Evolutionary conservation across 495 filamentous ascomycete genomes (phyloP).

Genomic region (Darksidea phi): DNA sequence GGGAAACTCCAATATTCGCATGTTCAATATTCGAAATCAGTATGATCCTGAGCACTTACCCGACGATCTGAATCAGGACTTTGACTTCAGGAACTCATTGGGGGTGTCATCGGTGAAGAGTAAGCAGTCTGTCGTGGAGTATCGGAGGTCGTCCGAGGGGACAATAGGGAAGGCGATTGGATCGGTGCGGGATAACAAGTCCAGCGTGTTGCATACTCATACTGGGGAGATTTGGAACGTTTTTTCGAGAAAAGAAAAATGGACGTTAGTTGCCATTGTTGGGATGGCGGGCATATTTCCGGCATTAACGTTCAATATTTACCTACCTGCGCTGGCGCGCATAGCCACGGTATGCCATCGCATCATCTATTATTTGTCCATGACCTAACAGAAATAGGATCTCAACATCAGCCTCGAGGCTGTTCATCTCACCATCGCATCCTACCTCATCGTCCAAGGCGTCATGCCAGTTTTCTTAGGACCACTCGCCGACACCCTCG

Average conservation of each 20-base stretch:
- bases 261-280: conserved; percentile 43
- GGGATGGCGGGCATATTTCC: conserved; percentile 46
- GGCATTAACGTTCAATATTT: conserved; percentile 43
- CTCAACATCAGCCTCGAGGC: conserved; percentile 1
- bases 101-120: neutral
- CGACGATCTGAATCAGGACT: neutral
- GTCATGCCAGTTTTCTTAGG: conserved; percentile 50
- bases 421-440: conserved; percentile 7
- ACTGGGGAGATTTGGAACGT: conserved; percentile 27
- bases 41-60: conserved; percentile 16
- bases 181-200: neutral
- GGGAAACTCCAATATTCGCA: conserved; percentile 10
- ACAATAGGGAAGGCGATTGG: neutral
- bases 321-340: conserved; percentile 40
- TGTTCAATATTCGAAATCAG: conserved; percentile 13
- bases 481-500: conserved; percentile 47
- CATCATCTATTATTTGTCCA: neutral
- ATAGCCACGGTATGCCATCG: conserved; percentile 14
- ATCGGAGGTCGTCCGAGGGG: neutral
- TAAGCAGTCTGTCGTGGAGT: neutral
- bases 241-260: conserved; percentile 42
- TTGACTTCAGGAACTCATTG: neutral
- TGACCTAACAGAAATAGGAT: neutral
- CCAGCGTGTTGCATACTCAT: neutral
- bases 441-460: conserved; percentile 51